Conservation (phyloP, 2,329 filamentous ascomycete species). For the Cordyceps tenuipes region DNA sequence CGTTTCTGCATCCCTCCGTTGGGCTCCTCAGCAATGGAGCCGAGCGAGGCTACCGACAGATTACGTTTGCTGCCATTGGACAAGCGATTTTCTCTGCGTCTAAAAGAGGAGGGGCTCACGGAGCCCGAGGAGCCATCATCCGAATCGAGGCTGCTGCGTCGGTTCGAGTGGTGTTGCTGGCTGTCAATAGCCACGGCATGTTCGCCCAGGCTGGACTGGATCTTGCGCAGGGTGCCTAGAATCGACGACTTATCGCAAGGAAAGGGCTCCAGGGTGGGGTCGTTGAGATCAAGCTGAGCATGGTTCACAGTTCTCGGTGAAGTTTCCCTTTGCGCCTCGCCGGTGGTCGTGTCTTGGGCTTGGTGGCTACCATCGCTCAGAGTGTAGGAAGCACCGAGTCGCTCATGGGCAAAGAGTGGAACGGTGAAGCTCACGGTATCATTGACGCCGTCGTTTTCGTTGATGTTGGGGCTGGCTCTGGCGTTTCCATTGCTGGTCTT, state of each 20-base stretch:
- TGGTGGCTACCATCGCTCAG: slow-evolving; percentile 25
- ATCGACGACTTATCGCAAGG: slow-evolving; percentile 38
- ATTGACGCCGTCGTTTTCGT: slow-evolving; percentile 1
- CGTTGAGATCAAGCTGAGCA: slow-evolving; percentile 29
- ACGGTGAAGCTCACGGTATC: slow-evolving; percentile 18
- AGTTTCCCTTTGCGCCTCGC: slow-evolving; percentile 13
- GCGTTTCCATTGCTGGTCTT: slow-evolving; percentile 10
- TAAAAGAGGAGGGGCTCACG: slow-evolving; percentile 25
- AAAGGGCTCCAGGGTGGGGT: slow-evolving; percentile 41
- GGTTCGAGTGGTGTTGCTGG: not conserved
- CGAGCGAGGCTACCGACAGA: slow-evolving; percentile 33
- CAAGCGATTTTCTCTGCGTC: slow-evolving; percentile 24
- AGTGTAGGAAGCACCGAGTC: slow-evolving; percentile 33
- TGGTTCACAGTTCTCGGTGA: slow-evolving; percentile 11
- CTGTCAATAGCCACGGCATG: slow-evolving; percentile 28
- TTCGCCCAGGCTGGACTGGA: slow-evolving; percentile 35
- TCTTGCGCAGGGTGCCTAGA: slow-evolving; percentile 35
- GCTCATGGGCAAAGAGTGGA: slow-evolving; percentile 40
- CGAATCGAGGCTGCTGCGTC: slow-evolving; percentile 28
- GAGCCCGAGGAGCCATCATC: slow-evolving; percentile 30
- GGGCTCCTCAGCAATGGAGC: slow-evolving; percentile 38
- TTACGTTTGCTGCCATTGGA: slow-evolving; percentile 29
- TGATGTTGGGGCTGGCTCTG: too few species aligned
- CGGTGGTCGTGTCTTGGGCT: slow-evolving; percentile 9
- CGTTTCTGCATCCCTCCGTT: not conserved